Evolutionary conservation across 768 basidiomycete genomes (phyloP), one percentile per base, ranked within the genome.

Genomic region (Phallus indusiatus): DNA sequence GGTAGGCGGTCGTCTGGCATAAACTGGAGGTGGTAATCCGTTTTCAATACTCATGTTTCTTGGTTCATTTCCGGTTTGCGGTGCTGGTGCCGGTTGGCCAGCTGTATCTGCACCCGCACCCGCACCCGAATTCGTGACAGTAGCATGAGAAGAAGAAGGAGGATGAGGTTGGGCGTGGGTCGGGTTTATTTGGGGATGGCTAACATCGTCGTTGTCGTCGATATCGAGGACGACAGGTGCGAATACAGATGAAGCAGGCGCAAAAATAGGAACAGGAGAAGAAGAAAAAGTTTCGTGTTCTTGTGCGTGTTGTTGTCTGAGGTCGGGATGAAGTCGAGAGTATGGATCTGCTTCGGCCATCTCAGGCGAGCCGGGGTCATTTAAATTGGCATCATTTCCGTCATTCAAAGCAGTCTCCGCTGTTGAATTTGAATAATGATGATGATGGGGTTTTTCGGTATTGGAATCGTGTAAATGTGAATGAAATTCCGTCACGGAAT

Each of bases 241-340:
- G 28, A 28, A 58, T 69, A 88, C 88, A 64, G 88, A 77, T 71
- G 68, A 71, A 6, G 88, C 88, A 64, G n/a, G n/a, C n/a, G n/a
- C n/a, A n/a, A n/a, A n/a, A n/a, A n/a, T n/a, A n/a, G n/a, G n/a
- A n/a, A n/a, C n/a, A n/a, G n/a, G n/a, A n/a, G 28, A 28, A 60
- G 64, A 17, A 67, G 62, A n/a, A 53, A 47, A 20, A 72, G 64
- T 0, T 69, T 68, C 7, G 62, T 1, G 34, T 68, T 68, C 1
- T 60, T 24, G 1, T 28, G 28, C 28, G 28, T 28, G 28, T 28
- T 28, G 28, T 56, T 78, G 76, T 16, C 89, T 2, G 2, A 57
- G 10, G 68, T 67, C 1, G 61, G 53, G 24, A 66, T 55, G 37
- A 66, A 67, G 5, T 35, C 34, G n/a, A 68, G 49, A 18, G 4